Base-by-base conservation (phyloP, 108 stramenopile species). In the Cylindrotheca closterium region DNA sequence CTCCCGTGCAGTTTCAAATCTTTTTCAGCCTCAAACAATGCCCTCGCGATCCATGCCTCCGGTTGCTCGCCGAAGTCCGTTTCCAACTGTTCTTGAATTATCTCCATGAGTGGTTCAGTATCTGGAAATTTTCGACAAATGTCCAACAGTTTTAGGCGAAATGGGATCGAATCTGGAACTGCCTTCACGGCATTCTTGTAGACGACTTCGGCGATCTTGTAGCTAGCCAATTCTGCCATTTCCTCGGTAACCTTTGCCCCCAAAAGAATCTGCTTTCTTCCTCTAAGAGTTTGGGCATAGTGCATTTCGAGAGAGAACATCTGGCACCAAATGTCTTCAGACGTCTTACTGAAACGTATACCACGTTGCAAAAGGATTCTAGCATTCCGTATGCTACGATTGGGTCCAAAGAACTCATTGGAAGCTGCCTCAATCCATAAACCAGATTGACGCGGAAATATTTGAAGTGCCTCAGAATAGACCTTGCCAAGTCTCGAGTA, bases 391-490 rank as follows among this genome's bases (percentile, higher is more conserved):
- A 91, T 76, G 28, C 74, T 80, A 10, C 84, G 63, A 4, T 70
- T 79, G n/a, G 71, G 67, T 8, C 80, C 86, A 75, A 94, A 94
- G 56, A 83, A 94, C 56, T 94, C 93, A 62, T 87, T 77, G 26
- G 87, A 87, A 3, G 93, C 88, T 23, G 89, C 84, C 62, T 89
- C 86, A 52, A 89, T 85, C 93, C 93, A 94, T 50, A 91, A 60
- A n/a, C 86, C 88, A 29, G 67, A 59, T 26, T 89, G 72, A 8
- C 85, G 77, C 3, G 93, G 93, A 73, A 88, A 85, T 17, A 80
- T 52, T 67, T 89, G 88, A 67, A 94, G 61, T 7, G 84, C 93
- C 75, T 88, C 81, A 26, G 93, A 84, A 63, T 89, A 91, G 7
- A 94, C 73, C 12, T 71, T 59, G 26, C 79, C 62, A 50, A 94